Conservation (phyloP, 345 rosid genomes). For the Populus deltoides region DNA sequence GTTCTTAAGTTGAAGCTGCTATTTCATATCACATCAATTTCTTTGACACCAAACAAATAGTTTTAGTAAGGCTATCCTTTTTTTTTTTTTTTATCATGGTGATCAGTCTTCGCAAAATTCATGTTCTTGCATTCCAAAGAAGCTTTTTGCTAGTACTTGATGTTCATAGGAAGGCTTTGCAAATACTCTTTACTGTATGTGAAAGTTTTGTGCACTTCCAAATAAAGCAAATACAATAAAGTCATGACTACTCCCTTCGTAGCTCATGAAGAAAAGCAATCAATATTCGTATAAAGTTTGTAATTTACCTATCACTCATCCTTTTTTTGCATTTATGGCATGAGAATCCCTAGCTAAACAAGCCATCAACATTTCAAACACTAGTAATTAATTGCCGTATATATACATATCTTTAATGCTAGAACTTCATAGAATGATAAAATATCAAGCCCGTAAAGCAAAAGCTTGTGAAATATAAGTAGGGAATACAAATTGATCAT, state of each 20-base stretch:
- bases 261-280: background rate
- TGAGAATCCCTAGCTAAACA: background rate
- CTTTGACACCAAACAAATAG: too few species aligned
- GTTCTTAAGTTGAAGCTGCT: background rate
- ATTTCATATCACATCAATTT: background rate
- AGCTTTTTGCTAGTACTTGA: background rate
- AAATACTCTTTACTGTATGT: background rate
- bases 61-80: background rate
- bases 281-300: background rate
- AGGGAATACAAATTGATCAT: constrained; percentile 9
- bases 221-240: background rate
- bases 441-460: constrained; percentile 4
- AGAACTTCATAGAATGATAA: background rate
- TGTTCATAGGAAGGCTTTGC: background rate
- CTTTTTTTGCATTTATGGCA: background rate
- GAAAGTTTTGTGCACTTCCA: background rate
- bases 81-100: background rate
- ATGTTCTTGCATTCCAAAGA: background rate
- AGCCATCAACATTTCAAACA: background rate
- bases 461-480: background rate
- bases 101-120: background rate
- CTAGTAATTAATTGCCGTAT: background rate
- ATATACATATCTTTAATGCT: background rate
- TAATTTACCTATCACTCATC: background rate
- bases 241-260: background rate